Evolutionary conservation across 2,329 filamentous ascomycete species (phyloP).

Genomic region (Colletotrichum truncatum): DNA sequence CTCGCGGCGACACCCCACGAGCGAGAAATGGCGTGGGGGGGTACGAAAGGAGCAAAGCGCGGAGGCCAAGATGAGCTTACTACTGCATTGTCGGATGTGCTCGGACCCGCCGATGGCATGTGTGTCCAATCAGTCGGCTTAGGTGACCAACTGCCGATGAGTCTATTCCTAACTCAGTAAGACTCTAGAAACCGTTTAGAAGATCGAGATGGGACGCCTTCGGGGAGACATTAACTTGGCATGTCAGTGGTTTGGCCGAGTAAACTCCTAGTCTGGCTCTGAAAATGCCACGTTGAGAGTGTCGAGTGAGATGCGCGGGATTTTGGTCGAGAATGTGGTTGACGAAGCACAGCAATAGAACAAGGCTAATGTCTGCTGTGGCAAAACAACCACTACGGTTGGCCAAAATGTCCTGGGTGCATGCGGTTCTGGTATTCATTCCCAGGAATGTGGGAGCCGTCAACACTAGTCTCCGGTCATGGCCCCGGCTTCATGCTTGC

Average conservation of each 20-base stretch:
- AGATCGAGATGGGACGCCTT: background rate
- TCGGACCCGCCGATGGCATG: background rate
- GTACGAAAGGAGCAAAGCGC: background rate
- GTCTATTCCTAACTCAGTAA: background rate
- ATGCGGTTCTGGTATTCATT: too few relatives aligned
- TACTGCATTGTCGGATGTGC: background rate
- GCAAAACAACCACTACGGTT: background rate
- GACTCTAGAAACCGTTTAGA: constrained; percentile 2
- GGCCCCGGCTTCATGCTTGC: background rate
- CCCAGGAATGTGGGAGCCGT: background rate
- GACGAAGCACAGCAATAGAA: background rate
- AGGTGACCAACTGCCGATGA: background rate
- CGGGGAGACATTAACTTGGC: background rate
- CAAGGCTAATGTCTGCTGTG: background rate
- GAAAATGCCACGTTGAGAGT: background rate
- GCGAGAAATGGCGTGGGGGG: background rate
- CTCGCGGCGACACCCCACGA: constrained; percentile 8
- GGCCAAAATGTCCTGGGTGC: too few relatives aligned
- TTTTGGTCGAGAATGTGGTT: background rate
- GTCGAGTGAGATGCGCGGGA: background rate
- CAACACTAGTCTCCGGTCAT: background rate
- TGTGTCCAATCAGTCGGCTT: background rate
- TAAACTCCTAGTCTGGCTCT: background rate
- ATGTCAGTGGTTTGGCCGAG: constrained; percentile 16
- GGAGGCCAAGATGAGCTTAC: background rate